Percentiles rank a stretch among this genome's conserved stretches.
Conservation (phyloP, 2,329 filamentous ascomycete genomes). For the Cladosporium velox region DNA sequence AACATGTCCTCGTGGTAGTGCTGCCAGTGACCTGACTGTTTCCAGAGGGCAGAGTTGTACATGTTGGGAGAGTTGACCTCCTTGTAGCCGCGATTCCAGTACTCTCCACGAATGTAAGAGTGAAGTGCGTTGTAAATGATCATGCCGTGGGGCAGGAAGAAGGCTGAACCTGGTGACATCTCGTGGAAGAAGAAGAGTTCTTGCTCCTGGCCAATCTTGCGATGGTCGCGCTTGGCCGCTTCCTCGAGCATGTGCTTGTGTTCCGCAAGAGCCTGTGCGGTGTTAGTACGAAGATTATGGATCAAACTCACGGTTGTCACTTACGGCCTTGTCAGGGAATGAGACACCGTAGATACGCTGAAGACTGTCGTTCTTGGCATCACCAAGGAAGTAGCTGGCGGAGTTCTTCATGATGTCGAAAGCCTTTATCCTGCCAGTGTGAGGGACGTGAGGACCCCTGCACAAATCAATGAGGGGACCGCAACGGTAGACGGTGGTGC, state of each 20-base stretch:
- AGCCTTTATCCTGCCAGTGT: constrained; percentile 90
- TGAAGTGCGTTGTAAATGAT: constrained; percentile 90
- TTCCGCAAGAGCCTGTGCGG: constrained; percentile 61
- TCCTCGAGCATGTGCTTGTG: constrained; percentile 96
- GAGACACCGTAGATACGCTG: constrained; percentile 97
- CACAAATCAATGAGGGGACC: constrained; percentile 94
- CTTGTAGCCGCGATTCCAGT: constrained; percentile 89
- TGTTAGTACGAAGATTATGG: background rate
- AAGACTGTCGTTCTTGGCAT: constrained; percentile 89
- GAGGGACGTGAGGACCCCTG: constrained; percentile 89
- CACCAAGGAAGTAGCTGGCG: constrained; percentile 89
- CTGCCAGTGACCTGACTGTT: constrained; percentile 91
- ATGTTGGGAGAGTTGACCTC: constrained; percentile 97
- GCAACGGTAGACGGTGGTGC: constrained; percentile 91
- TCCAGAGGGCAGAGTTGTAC: constrained; percentile 92
- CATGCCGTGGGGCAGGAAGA: constrained; percentile 90
- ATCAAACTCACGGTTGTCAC: background rate
- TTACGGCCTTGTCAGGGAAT: constrained; percentile 94
- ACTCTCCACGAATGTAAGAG: constrained; percentile 78
- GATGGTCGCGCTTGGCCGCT: constrained; percentile 95
- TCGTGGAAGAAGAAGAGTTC: constrained; percentile 98
- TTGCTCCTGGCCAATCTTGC: constrained; percentile 91
- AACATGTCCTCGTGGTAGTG: constrained; percentile 97
- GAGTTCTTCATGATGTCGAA: constrained; percentile 91
- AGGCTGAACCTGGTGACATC: constrained; percentile 86